Percentiles rank a stretch among this genome's conserved stretches.
phyloP scores from a whole-genome alignment of 1,284 basidiomycete genomes.

The Takashimella koratensis region DNA sequence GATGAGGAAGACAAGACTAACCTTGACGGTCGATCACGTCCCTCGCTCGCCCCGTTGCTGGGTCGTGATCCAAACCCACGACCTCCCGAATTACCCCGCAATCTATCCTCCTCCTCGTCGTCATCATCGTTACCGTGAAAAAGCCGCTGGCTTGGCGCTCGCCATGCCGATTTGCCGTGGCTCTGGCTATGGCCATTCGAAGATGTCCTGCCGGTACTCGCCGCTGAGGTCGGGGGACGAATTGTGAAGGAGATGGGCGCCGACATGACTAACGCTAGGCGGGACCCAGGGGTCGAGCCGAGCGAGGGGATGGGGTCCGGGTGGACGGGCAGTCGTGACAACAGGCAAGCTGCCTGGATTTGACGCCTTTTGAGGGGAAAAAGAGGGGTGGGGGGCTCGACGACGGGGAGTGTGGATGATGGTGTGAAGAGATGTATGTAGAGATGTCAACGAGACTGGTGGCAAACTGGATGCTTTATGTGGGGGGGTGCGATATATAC shows the following conservation, averaged over 20 bases:
- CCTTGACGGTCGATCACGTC: neutral
- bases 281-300: too few relatives aligned
- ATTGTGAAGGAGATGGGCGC: constrained; percentile 48
- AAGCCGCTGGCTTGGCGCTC: constrained; percentile 38
- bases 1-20: neutral
- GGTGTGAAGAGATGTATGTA: too few relatives aligned
- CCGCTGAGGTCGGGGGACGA: constrained; percentile 29
- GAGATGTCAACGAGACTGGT: too few relatives aligned
- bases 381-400: too few relatives aligned
- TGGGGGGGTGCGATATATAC: too few relatives aligned
- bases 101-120: constrained; percentile 49
- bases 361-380: too few relatives aligned
- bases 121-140: constrained; percentile 39
- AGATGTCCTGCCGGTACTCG: constrained; percentile 25
- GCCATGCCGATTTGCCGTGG: constrained; percentile 2
- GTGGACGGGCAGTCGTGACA: too few relatives aligned
- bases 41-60: neutral
- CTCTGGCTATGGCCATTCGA: neutral
- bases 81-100: neutral
- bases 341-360: too few relatives aligned
- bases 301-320: too few relatives aligned
- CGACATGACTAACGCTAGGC: too few relatives aligned
- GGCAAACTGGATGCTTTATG: too few relatives aligned
- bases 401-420: neutral
- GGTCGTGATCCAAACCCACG: neutral